A percentile compares a stretch with the other conserved stretches of the same genome.
Evolutionary conservation across 164 flowering plant genomes (phyloP).

Genomic region (Nymphaea colorata): DNA sequence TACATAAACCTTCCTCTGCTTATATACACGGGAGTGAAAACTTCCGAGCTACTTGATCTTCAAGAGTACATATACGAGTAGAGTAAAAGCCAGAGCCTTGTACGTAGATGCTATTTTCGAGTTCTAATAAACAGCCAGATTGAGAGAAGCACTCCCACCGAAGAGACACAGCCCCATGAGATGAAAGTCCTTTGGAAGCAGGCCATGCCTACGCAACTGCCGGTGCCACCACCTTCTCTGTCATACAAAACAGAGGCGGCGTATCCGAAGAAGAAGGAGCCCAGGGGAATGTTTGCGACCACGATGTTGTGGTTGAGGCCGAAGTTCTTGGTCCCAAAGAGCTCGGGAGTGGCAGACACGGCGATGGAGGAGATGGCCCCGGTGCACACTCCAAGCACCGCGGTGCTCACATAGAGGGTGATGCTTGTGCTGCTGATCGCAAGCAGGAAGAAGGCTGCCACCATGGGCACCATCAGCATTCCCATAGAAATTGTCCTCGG

Average conservation of each 20-base stretch:
- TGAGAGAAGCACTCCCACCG: slow-evolving; percentile 48
- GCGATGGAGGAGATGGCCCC: slow-evolving; percentile 73
- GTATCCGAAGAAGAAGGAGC: slow-evolving; percentile 66
- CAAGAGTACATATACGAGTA: too few relatives aligned
- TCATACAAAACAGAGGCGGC: slow-evolving; percentile 53
- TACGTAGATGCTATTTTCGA: slow-evolving; percentile 13
- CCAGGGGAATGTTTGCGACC: slow-evolving; percentile 73
- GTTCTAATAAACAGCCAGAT: slow-evolving; percentile 36
- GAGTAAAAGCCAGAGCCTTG: too few relatives aligned
- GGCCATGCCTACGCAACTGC: slow-evolving; percentile 47
- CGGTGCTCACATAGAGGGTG: slow-evolving; percentile 53
- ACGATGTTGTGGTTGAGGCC: slow-evolving; percentile 74
- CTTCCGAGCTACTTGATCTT: too few relatives aligned
- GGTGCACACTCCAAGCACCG: slow-evolving; percentile 56
- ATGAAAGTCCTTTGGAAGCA: slow-evolving; percentile 60
- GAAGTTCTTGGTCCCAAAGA: slow-evolving; percentile 69
- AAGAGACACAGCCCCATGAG: slow-evolving; percentile 56
- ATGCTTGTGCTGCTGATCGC: slow-evolving; percentile 7
- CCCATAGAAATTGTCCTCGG: slow-evolving; percentile 52
- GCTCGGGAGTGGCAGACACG: slow-evolving; percentile 57
- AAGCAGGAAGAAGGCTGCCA: slow-evolving; percentile 45
- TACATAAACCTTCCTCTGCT: too few relatives aligned
- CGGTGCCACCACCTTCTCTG: slow-evolving; percentile 17
- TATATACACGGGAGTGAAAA: too few relatives aligned
- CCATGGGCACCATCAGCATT: slow-evolving; percentile 41